These are phyloP conservation scores for Stagonosporopsis tanaceti DNA, from an alignment of 2,329 filamentous ascomycete species.

Conservation along the genomic window DNA sequence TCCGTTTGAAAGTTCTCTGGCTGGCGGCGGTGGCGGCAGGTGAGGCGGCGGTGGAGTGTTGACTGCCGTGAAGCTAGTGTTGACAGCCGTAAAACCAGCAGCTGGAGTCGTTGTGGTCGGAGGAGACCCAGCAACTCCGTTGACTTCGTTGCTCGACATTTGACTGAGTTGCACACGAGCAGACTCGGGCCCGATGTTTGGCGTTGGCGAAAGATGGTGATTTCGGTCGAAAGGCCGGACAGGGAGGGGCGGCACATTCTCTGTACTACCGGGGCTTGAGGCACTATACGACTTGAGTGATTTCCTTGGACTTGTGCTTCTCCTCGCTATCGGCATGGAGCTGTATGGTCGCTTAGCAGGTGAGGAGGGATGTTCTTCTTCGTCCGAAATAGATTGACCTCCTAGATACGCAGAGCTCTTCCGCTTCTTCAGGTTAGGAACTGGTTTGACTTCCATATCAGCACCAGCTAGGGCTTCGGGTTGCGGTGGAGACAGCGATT, in stretches of 20 bases:
- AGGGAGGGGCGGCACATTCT: constrained; percentile 39
- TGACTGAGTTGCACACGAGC: constrained; percentile 37
- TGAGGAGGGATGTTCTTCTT: constrained; percentile 36
- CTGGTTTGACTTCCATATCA: constrained; percentile 32
- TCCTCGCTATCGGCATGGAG: constrained; percentile 36
- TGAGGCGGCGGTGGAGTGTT: constrained; percentile 22
- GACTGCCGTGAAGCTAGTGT: constrained; percentile 36
- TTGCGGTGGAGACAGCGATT: constrained; percentile 38
- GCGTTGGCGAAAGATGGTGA: constrained; percentile 30
- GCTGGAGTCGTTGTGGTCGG: constrained; percentile 20
- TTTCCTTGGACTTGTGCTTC: constrained; percentile 40
- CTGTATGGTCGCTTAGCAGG: constrained; percentile 42
- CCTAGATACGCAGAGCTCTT: constrained; percentile 41
- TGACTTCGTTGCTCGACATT: constrained; percentile 41
- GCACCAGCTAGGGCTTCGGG: constrained; percentile 28
- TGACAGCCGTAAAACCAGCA: constrained; percentile 33
- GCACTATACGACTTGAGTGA: constrained; percentile 36
- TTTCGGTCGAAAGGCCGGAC: constrained; percentile 29
- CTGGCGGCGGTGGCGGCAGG: constrained; percentile 23
- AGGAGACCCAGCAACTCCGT: constrained; percentile 32
- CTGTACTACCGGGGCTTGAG: constrained; percentile 31
- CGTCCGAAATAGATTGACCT: constrained; percentile 36
- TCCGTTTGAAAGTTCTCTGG: constrained; percentile 22
- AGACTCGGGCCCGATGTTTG: constrained; percentile 29
- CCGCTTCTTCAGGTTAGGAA: constrained; percentile 40